Evolutionary conservation across 306 rosid species (phyloP), one percentile per base, ranked within the genome.

Genomic region (Corylus heterophylla): DNA sequence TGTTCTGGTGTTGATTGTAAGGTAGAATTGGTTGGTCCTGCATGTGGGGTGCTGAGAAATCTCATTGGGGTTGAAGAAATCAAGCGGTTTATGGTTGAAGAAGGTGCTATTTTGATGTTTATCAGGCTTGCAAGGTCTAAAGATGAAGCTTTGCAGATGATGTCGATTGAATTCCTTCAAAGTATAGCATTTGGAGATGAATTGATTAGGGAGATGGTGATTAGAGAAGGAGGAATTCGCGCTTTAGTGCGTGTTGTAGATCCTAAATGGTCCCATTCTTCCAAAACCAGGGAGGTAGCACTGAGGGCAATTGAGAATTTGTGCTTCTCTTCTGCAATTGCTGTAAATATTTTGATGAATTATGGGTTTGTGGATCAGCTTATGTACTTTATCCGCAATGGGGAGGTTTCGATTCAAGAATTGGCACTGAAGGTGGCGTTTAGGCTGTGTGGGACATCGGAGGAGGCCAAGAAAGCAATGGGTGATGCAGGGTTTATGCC

Each of bases 71-170:
- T 90, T 47, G 98, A 90, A 75, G 98, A 94, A 73, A 94, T 94
- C 6, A 86, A 89, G 88, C 88, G 96, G 79, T 94, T 91, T 69
- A 81, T 94, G 95, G 87, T 90, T 42, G 98, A 94, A 71, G 96
- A 90, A 68, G 93, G 89, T 37, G 98, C 84, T 13, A 75, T 92
- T 61, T 80, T 89, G 12, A 87, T 88, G 9, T 92, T 89, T 50
- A 45, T 86, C 56, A 78, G 79, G 83, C 92, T 90, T 29, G 74
- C 84, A 22, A 83, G 81, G 71, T 88, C 94, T 27, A 89, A 62
- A 79, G 94, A 90, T 4, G 98, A 94, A 69, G 80, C 76, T 1
- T 82, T 90, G 81, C 92, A 87, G 87, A 83, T 92, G 17, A 90
- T 83, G 79, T 87, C 98, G 25, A 81, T 92, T 0, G 91, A 82